Evolutionary conservation across 2,329 filamentous ascomycete genomes (phyloP), one percentile per base, ranked within the genome.

Genomic region (Colletotrichum tropicale): DNA sequence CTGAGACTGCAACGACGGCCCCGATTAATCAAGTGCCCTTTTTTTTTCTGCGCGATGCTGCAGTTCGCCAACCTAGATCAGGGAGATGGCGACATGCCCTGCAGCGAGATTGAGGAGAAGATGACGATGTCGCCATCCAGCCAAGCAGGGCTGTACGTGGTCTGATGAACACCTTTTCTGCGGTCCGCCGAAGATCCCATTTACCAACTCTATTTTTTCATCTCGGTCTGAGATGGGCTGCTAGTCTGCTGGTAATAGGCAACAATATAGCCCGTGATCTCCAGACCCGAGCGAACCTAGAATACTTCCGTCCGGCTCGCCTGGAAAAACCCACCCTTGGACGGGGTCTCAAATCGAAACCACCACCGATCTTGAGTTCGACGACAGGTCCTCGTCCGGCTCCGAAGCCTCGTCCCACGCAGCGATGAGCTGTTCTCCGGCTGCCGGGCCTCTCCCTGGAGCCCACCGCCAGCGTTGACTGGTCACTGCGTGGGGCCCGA

Each of bases 401-500:
- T 69, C 74, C 74, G 64, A 73, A 62, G 60, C 65, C 58, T 74
- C 58, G 58, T 71, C 58, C 58, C 67, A 62, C 67, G 43, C 64
- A 69, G 28, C 36, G 60, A 65, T 76, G 74, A 74, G 70, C 70
- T 76, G 74, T 76, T 68, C 65, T 65, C 70, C 70, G 58, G 43
- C 74, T 67, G 56, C 74, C 34, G 70, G 74, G 74, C 74, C 48
- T 69, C 48, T 69, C 70, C 74, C 65, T 69, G 74, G 48, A 76
- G 65, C 26, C 58, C 48, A 69, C 64, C 28, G 58, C 74, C 74
- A 74, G 58, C 64, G 60, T 76, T 76, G 74, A 74, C 74, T 74
- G 74, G 48, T 32, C 15, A 24, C 58, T 26, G 32, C 9, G 64
- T 76, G 70, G 74, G 74, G 56, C 70, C 21, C 26, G 21, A 64